Base-by-base conservation (phyloP, 2,329 filamentous ascomycete genomes). In the Sclerotinia nivalis region DNA sequence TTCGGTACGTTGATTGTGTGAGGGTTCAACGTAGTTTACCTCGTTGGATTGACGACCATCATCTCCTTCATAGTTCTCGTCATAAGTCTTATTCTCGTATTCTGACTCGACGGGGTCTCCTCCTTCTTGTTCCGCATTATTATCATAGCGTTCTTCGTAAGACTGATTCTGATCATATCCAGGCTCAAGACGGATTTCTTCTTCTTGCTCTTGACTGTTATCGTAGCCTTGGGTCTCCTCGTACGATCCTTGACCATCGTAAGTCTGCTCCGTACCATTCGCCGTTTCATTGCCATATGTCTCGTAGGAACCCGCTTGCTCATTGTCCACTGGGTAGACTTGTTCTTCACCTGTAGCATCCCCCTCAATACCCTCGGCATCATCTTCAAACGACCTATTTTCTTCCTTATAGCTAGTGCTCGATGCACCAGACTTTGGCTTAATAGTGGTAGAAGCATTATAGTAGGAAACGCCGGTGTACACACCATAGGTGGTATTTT, bases 391-490 rank as follows among this genome's bases (percentile, higher is more conserved):
- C 18, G 40, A 31, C 25, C 40, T 61, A 9, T 31, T 61, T 20
- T 61, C 58, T 28, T 43, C 55, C 55, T 15, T 25, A 25, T 58
- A 45, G 18, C n/a, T 31, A 31, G 58, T 47, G 1, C 28, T 25
- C 8, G 40, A 28, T 5, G 40, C 1, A 47, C 58, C 58, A 61
- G 15, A 45, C n/a, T 61, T 61, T 13, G 58, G n/a, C 22, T 61
- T 61, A 45, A 61, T 8, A 47, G n/a, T 61, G 3, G 37, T 45
- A 47, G 58, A 61, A 47, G 58, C 58, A 22, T 43, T 43, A 31
- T 61, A 61, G 2, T 61, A 61, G 28, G 58, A 43, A 47, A 61
- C 40, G 13, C 58, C 58, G 7, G 20, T 61, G 8, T 61, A 61
- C 2, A 61, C n/a, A 18, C 58, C 58, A 47, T 47, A 61, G 18